Conservation (phyloP, 352 stramenopile species). For the Phytophthora sansomeana region DNA sequence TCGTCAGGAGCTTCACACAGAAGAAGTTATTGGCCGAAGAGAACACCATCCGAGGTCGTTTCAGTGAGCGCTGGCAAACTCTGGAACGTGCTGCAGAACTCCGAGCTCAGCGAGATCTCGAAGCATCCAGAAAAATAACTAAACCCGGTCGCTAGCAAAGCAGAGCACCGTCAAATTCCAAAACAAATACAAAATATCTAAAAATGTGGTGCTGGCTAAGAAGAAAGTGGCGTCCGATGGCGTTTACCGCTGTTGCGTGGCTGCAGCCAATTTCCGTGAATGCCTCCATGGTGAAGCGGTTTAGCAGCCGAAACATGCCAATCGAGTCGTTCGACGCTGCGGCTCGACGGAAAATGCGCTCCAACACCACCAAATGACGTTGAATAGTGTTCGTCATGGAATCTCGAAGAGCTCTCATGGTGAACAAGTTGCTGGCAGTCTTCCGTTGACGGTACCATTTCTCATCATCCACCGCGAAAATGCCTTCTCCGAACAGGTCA, state of each 20-base stretch:
- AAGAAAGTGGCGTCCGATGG: too few species aligned
- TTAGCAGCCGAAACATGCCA: conserved; percentile 51
- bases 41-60: conserved; percentile 39
- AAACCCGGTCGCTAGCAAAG: not conserved
- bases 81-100: conserved; percentile 33
- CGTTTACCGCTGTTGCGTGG: too few species aligned
- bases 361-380: conserved; percentile 40
- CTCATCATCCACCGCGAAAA: conserved; percentile 57
- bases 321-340: conserved; percentile 27
- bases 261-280: conserved; percentile 62
- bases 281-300: conserved; percentile 58
- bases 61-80: conserved; percentile 44
- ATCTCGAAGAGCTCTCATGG: conserved; percentile 45
- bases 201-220: too few species aligned
- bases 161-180: too few species aligned
- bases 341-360: conserved; percentile 31
- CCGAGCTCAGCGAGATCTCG: conserved; percentile 21
- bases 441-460: conserved; percentile 68
- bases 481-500: conserved; percentile 60
- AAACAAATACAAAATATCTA: too few species aligned
- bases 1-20: conserved; percentile 43
- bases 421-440: conserved; percentile 62
- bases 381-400: conserved; percentile 56
- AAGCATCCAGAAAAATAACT: conserved; percentile 2
- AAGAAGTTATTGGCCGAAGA: conserved; percentile 57